Conservation (phyloP, 2,329 filamentous ascomycete genomes). For the Colletotrichum orchidophilum region DNA sequence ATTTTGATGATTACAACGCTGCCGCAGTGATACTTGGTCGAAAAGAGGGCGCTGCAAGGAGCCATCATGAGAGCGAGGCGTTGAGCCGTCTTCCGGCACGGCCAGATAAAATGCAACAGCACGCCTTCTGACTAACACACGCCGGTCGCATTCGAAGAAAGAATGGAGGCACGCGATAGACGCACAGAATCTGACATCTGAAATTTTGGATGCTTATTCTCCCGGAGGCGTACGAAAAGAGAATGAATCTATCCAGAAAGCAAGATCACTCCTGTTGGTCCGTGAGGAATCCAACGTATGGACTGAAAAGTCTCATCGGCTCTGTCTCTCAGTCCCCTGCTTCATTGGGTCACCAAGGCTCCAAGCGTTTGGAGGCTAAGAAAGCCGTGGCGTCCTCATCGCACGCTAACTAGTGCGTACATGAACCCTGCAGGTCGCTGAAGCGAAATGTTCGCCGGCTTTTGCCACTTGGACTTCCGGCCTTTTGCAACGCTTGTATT, state of each 20-base stretch:
- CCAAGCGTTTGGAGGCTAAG: neutral
- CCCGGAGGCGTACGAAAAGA: neutral
- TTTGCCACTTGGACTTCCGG: neutral
- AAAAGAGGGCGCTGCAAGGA: neutral
- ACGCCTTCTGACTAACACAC: slow-evolving; percentile 11
- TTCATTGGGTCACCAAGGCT: neutral
- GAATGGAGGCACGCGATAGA: neutral
- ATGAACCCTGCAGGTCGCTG: neutral
- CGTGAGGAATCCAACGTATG: neutral
- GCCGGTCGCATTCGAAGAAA: neutral
- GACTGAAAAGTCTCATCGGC: neutral
- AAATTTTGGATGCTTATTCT: neutral
- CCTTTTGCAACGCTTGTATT: neutral
- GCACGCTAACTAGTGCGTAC: neutral
- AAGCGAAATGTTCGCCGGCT: neutral
- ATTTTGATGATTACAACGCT: neutral
- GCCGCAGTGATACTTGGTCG: neutral
- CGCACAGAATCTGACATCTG: neutral
- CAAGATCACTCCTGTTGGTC: slow-evolving; percentile 7
- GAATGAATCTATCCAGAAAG: neutral
- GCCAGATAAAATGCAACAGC: neutral
- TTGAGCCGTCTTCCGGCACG: neutral
- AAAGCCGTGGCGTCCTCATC: neutral
- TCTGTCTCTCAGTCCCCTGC: neutral
- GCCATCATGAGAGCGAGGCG: neutral